Evolutionary conservation across 306 rosid species (phyloP), one percentile per base, ranked within the genome.

Genomic region (Canavalia gladiata): DNA sequence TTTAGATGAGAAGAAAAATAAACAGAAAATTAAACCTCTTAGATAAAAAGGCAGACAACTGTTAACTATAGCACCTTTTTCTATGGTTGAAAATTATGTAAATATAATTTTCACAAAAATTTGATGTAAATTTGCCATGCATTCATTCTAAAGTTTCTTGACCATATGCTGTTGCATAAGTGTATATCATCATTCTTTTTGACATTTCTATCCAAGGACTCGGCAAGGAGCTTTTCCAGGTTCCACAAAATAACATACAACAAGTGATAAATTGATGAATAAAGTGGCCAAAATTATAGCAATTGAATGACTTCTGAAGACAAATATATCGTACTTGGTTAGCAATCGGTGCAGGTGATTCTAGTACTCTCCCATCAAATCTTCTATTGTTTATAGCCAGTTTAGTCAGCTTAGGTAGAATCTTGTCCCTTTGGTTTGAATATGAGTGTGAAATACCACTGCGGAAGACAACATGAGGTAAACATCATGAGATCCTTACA

Each of bases 351-450:
- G 93, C 92, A 77, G 98, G 98, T 50, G 99, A 95, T 70, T 87
- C 94, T 33, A 90, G 91, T 52, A 83, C 77, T 85, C 93, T 88
- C 51, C 81, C 94, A 83, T 95, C 95, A 39, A 91, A 95, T 69
- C 83, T 86, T 84, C 88, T 81, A 65, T 81, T 90, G 82, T 88
- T 93, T 82, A 93, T 90, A 72, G 98, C 91, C 76, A 95, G 95
- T 68, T 84, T 93, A 55, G 99, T 91, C 78, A 95, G 75, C 84
- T 92, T 90, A 67, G 95, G 86, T 74, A 91, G 78, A 73, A 78
- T 81, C 90, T 89, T 89, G 11, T 92, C 98, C 86, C 98, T 87
- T 85, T 77, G 93, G 84, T 46, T 90, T 34, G 99, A 89, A 70
- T 29, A 91, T 4, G 99, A 93, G 42, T 86, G 97, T 55, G 99